These are phyloP conservation scores for Penicillium egyptiacum DNA, from an alignment of 495 filamentous ascomycete genomes.

Conservation along the genomic window DNA sequence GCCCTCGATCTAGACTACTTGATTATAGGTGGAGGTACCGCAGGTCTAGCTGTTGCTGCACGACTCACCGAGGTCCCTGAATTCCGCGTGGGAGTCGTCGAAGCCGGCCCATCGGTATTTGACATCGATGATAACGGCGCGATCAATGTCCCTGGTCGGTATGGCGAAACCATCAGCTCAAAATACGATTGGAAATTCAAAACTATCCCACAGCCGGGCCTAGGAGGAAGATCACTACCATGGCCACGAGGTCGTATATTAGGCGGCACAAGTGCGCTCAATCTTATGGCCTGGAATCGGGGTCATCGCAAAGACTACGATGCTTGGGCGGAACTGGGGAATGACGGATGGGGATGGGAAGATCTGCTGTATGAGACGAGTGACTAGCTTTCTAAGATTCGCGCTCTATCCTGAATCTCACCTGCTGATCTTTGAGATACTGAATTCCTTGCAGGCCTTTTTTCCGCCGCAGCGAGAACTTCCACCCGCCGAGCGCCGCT, in stretches of 20 bases:
- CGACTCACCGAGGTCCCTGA: slow-evolving; percentile 48
- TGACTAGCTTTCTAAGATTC: background rate
- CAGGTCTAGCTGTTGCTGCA: slow-evolving; percentile 37
- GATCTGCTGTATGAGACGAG: slow-evolving; percentile 20
- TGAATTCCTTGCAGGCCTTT: slow-evolving; percentile 9
- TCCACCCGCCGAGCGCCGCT: slow-evolving; percentile 38
- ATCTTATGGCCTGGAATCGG: slow-evolving; percentile 53
- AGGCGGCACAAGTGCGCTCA: slow-evolving; percentile 46
- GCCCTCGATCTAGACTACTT: slow-evolving; percentile 38
- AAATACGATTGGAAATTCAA: slow-evolving; percentile 49
- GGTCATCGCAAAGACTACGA: slow-evolving; percentile 45
- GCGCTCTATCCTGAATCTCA: background rate
- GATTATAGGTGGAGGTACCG: slow-evolving; percentile 40
- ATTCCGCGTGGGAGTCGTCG: slow-evolving; percentile 45
- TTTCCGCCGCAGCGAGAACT: slow-evolving; percentile 38
- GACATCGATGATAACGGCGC: slow-evolving; percentile 31
- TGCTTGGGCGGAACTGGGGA: slow-evolving; percentile 19
- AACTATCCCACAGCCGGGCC: slow-evolving; percentile 37
- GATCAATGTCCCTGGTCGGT: slow-evolving; percentile 44
- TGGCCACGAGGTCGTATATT: slow-evolving; percentile 42
- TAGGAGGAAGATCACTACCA: slow-evolving; percentile 35
- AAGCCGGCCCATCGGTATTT: slow-evolving; percentile 44
- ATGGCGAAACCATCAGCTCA: slow-evolving; percentile 40
- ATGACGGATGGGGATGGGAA: slow-evolving; percentile 18
- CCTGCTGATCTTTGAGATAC: background rate